Evolutionary conservation across 192 early-diverging fungal species (phyloP).

Genomic region (Rhizoclosmatium globosum): DNA sequence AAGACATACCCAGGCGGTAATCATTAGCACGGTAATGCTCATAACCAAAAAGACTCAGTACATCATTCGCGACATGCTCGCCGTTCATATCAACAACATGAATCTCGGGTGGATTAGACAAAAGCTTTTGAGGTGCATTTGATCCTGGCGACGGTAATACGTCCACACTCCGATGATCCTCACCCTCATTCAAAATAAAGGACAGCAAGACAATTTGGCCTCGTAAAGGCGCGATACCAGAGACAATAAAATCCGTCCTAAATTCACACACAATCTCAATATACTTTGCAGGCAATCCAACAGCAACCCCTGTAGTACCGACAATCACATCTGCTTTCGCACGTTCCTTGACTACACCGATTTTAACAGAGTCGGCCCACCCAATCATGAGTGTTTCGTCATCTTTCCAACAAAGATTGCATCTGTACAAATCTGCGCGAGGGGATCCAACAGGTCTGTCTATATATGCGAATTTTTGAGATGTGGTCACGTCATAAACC

Average conservation of each 20-base stretch:
- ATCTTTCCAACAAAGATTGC: slow-evolving; percentile 87
- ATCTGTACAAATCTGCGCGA: slow-evolving; percentile 82
- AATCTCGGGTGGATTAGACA: slow-evolving; percentile 83
- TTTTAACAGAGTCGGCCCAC: slow-evolving; percentile 94
- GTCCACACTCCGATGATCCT: slow-evolving; percentile 64
- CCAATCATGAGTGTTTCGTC: slow-evolving; percentile 83
- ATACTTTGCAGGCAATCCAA: slow-evolving; percentile 59
- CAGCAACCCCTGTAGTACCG: neutral
- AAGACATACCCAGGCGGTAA: slow-evolving; percentile 76
- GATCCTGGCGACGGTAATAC: slow-evolving; percentile 26
- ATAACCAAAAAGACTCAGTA: slow-evolving; percentile 84
- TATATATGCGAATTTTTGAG: slow-evolving; percentile 84
- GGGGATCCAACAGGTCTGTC: slow-evolving; percentile 81
- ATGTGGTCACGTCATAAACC: slow-evolving; percentile 78
- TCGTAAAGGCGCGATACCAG: slow-evolving; percentile 86
- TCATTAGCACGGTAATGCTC: slow-evolving; percentile 93
- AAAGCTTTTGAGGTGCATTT: slow-evolving; percentile 22
- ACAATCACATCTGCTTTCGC: slow-evolving; percentile 31
- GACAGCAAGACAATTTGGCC: slow-evolving; percentile 76
- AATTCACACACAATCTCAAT: slow-evolving; percentile 73
- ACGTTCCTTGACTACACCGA: slow-evolving; percentile 76
- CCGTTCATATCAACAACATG: slow-evolving; percentile 85
- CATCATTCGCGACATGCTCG: slow-evolving; percentile 89
- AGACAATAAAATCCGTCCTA: slow-evolving; percentile 81
- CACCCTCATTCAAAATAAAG: slow-evolving; percentile 63